Percentiles rank a stretch among this genome's conserved stretches.
Conservation (phyloP, 495 filamentous ascomycete species). For the Penicillium manginii region DNA sequence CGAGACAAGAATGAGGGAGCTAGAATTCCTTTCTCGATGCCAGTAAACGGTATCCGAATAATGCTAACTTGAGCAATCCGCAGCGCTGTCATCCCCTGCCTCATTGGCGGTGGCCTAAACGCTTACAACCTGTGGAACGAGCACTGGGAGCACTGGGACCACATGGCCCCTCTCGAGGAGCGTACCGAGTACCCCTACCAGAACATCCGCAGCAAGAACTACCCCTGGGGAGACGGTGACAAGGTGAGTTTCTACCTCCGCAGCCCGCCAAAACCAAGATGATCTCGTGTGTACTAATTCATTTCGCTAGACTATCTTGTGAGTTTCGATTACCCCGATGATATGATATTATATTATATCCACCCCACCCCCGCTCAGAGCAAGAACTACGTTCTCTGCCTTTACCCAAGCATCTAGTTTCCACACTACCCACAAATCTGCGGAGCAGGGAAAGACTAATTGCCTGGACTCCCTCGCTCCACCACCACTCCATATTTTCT, state of each 20-base stretch:
- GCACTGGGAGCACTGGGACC: slow-evolving; percentile 94
- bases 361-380: neutral
- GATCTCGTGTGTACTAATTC: slow-evolving; percentile 34
- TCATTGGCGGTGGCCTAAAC: slow-evolving; percentile 73
- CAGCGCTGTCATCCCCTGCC: slow-evolving; percentile 69
- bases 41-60: neutral
- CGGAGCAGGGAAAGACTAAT: too few relatives aligned
- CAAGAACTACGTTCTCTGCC: neutral
- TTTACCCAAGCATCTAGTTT: too few relatives aligned
- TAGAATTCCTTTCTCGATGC: neutral
- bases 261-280: neutral
- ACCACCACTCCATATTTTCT: neutral
- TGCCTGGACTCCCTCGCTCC: too few relatives aligned
- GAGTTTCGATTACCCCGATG: slow-evolving; percentile 40
- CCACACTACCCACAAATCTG: too few relatives aligned
- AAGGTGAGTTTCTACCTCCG: slow-evolving; percentile 62
- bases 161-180: slow-evolving; percentile 87
- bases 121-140: slow-evolving; percentile 88
- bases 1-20: neutral
- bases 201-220: slow-evolving; percentile 92
- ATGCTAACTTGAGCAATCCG: neutral
- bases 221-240: slow-evolving; percentile 88
- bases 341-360: too few relatives aligned
- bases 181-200: slow-evolving; percentile 88
- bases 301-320: slow-evolving; percentile 63